phyloP scores from a whole-genome alignment of 805 yeast genomes.

The Kuraishia capsulata region DNA sequence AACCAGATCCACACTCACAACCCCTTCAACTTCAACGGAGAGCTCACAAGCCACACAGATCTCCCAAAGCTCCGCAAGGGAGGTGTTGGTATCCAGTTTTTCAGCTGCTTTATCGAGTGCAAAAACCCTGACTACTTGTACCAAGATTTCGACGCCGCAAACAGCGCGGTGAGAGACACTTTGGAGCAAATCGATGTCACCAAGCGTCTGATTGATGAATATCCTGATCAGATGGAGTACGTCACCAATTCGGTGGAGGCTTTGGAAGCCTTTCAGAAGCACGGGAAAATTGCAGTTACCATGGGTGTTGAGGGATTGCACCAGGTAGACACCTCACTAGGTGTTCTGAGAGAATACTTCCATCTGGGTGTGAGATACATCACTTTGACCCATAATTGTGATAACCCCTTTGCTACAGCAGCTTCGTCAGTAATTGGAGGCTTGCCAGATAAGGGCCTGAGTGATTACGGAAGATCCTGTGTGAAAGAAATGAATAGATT shows the following conservation, averaged over 20 bases:
- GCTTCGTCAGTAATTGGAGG: constrained; percentile 40
- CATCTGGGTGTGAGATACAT: constrained; percentile 45
- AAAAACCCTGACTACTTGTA: constrained; percentile 28
- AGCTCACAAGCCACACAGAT: constrained; percentile 34
- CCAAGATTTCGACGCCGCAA: constrained; percentile 34
- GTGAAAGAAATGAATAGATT: constrained; percentile 40
- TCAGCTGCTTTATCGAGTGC: constrained; percentile 40
- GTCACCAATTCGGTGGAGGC: constrained; percentile 34
- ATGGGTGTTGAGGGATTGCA: constrained; percentile 48
- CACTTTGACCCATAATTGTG: constrained; percentile 47
- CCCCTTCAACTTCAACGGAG: constrained; percentile 29
- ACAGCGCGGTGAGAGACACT: constrained; percentile 39
- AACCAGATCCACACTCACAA: constrained; percentile 25
- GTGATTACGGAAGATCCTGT: constrained; percentile 30
- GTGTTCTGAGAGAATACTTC: constrained; percentile 36
- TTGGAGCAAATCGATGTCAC: constrained; percentile 45
- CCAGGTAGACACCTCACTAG: constrained; percentile 40
- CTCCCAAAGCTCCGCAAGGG: constrained; percentile 32
- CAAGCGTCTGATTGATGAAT: constrained; percentile 31
- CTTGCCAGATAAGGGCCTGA: constrained; percentile 32
- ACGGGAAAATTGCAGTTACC: constrained; percentile 31
- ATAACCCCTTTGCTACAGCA: constrained; percentile 49
- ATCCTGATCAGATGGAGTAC: constrained; percentile 28
- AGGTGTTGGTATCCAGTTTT: constrained; percentile 39
- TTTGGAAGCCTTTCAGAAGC: constrained; percentile 10